A percentile compares a stretch with the other conserved stretches of the same genome.
phyloP scores from a whole-genome alignment of 805 yeast genomes.

The Wickerhamiella sorbophila region DNA sequence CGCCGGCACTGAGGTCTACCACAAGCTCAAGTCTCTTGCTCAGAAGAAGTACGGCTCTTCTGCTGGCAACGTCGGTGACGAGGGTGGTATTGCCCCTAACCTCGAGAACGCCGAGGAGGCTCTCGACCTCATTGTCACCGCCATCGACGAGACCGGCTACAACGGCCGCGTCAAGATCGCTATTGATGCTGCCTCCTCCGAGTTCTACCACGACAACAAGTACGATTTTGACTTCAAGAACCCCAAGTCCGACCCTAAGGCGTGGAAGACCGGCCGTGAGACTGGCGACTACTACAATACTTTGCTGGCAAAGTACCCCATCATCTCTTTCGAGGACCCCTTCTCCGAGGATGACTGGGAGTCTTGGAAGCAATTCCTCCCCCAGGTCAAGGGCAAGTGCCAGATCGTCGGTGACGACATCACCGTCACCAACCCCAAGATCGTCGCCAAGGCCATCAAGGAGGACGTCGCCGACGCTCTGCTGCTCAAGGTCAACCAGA shows the following conservation, averaged over 20 bases:
- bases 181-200: constrained; percentile 93
- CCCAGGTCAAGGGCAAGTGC: constrained; percentile 34
- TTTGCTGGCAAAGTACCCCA: constrained; percentile 84
- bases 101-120: constrained; percentile 93
- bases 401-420: constrained; percentile 97
- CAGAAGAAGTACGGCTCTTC: constrained; percentile 93
- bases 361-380: constrained; percentile 84
- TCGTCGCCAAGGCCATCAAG: constrained; percentile 92
- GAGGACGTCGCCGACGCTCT: constrained; percentile 91
- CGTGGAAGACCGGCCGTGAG: constrained; percentile 82
- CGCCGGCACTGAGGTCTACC: constrained; percentile 97
- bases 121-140: constrained; percentile 76
- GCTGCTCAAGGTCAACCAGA: constrained; percentile 96
- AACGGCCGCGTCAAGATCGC: constrained; percentile 85
- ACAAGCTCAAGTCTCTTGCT: constrained; percentile 82
- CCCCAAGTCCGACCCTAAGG: constrained; percentile 79
- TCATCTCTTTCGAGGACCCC: constrained; percentile 97
- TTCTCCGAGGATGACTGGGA: constrained; percentile 99
- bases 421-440: constrained; percentile 94
- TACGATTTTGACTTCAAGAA: constrained; percentile 98
- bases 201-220: constrained; percentile 92
- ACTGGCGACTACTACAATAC: constrained; percentile 71
- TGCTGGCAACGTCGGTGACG: constrained; percentile 99
- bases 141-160: constrained; percentile 92
- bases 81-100: constrained; percentile 99